phyloP scores from a whole-genome alignment of 495 filamentous ascomycete species.

The Tuber indicum region DNA sequence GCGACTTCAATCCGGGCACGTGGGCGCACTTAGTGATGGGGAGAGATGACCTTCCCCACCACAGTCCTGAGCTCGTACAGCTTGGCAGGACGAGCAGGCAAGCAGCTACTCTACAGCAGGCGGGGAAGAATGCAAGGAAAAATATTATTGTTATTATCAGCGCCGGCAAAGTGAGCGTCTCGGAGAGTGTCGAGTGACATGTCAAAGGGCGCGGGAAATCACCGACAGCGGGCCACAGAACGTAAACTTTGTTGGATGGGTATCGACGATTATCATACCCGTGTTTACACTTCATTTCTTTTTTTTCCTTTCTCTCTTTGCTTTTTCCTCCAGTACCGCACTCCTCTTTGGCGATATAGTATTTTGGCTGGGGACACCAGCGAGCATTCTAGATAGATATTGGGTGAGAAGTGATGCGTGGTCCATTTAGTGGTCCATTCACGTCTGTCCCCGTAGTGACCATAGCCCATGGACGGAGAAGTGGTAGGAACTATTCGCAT shows the following conservation, averaged over 20 bases:
- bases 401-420: background rate
- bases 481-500: background rate
- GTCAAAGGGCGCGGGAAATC: background rate
- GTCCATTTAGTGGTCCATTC: background rate
- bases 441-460: background rate
- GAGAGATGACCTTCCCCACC: background rate
- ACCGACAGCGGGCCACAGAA: background rate
- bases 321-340: background rate
- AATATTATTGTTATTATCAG: background rate
- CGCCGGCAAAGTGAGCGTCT: background rate
- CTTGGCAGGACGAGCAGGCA: background rate
- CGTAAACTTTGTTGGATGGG: background rate
- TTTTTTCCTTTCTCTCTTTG: background rate
- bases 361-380: background rate
- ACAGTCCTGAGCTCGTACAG: background rate
- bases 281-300: background rate
- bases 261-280: background rate
- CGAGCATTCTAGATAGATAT: background rate
- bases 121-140: background rate
- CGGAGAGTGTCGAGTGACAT: slow-evolving; percentile 2
- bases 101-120: background rate
- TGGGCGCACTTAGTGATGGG: background rate
- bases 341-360: background rate
- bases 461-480: background rate
- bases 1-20: too few relatives aligned